These are phyloP conservation scores for Exserohilum turcica DNA, from an alignment of 2,329 filamentous ascomycete species.

Conservation along the genomic window DNA sequence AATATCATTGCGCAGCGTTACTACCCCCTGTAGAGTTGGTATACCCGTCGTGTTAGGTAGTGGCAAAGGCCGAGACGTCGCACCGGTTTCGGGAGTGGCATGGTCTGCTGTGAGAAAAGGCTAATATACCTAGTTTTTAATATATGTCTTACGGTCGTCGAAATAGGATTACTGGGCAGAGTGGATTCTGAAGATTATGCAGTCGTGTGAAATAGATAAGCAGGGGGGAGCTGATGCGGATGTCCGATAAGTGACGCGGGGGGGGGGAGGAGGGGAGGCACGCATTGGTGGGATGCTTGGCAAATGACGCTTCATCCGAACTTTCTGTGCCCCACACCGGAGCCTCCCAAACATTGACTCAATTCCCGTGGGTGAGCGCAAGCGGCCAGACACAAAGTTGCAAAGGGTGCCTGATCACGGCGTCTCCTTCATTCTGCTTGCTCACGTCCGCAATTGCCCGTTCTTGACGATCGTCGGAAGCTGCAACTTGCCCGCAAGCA, in stretches of 20 bases:
- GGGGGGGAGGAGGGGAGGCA: constrained; percentile 3
- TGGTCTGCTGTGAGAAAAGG: not conserved
- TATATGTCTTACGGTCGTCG: not conserved
- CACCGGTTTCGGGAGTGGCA: not conserved
- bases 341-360: constrained; percentile 7
- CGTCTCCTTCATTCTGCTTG: accelerated
- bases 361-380: not conserved
- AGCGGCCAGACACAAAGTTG: not conserved
- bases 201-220: not conserved
- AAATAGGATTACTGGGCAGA: too few relatives aligned
- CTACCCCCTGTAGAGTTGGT: too few relatives aligned
- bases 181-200: not conserved
- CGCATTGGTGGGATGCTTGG: constrained; percentile 20
- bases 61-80: not conserved
- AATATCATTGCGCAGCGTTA: too few relatives aligned
- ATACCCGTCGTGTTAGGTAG: not conserved
- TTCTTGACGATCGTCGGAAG: not conserved
- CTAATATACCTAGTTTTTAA: too few relatives aligned
- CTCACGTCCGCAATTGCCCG: not conserved
- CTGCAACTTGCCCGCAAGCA: not conserved
- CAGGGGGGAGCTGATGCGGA: not conserved
- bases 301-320: constrained; percentile 30
- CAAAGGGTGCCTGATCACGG: too few relatives aligned
- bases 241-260: constrained; percentile 20
- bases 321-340: constrained; percentile 20